Evolutionary conservation across 345 rosid species (phyloP).

Genomic region (Syzygium aromaticum): DNA sequence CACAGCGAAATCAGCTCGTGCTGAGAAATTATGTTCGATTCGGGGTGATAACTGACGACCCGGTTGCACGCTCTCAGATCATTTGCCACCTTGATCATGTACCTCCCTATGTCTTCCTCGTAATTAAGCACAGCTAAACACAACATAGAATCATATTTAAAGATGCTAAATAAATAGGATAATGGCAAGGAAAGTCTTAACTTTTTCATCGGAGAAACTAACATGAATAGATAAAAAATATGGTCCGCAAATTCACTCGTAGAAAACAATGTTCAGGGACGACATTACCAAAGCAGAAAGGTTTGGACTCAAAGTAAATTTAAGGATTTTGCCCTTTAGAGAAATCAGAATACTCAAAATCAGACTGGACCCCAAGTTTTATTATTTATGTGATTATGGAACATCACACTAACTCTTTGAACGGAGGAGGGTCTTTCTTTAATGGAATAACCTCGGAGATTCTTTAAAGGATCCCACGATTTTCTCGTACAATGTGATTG

Average conservation of each 20-base stretch:
- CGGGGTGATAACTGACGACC: constrained; percentile 11
- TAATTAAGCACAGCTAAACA: constrained; percentile 25
- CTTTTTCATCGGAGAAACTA: neutral
- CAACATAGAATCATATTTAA: neutral
- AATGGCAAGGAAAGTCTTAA: neutral
- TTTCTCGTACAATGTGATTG: neutral
- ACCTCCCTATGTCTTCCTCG: constrained; percentile 31
- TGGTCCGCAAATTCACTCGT: neutral
- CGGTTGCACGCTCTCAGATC: constrained; percentile 24
- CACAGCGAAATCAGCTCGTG: constrained; percentile 24
- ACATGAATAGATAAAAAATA: neutral
- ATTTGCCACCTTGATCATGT: constrained; percentile 25
- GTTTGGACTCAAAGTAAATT: neutral
- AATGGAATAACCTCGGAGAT: fast-evolving
- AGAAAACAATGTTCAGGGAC: neutral
- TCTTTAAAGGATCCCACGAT: neutral
- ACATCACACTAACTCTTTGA: neutral
- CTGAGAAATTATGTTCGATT: constrained; percentile 18
- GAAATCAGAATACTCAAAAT: neutral
- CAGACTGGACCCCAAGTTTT: neutral
- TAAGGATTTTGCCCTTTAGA: fast-evolving
- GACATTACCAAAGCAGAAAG: neutral
- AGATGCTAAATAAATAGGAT: neutral
- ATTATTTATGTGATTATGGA: neutral
- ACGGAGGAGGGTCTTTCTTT: neutral